These are phyloP conservation scores for Clavulina sp. DNA, from an alignment of 768 basidiomycete genomes.

Conservation along the genomic window DNA sequence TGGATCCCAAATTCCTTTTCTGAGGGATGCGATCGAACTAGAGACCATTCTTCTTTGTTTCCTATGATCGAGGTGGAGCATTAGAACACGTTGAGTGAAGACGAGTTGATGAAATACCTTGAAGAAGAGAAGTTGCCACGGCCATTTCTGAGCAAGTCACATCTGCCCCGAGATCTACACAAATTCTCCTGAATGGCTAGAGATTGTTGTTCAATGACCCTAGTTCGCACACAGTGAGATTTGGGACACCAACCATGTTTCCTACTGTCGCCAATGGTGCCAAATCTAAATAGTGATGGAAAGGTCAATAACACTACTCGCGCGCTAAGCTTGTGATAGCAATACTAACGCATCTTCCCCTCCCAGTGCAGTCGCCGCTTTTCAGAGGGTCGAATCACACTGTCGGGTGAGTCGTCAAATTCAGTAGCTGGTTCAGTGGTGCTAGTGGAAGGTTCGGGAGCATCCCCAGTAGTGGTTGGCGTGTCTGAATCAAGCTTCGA, in stretches of 20 bases:
- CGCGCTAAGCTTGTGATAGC: not conserved
- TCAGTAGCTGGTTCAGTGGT: not conserved
- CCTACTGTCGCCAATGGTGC: constrained; percentile 89
- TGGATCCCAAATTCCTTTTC: constrained; percentile 85
- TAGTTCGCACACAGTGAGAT: not conserved
- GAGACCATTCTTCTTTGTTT: constrained; percentile 91
- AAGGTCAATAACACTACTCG: not conserved
- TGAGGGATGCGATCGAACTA: constrained; percentile 74
- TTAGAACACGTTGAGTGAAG: too few species aligned
- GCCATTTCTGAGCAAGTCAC: constrained; percentile 98
- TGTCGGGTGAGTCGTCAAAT: constrained; percentile 42
- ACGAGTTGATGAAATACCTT: too few species aligned
- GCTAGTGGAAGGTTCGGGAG: constrained; percentile 18
- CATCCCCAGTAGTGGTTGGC: not conserved
- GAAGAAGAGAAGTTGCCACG: constrained; percentile 75
- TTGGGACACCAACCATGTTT: constrained; percentile 52
- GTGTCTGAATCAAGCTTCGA: not conserved
- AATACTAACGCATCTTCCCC: constrained; percentile 63
- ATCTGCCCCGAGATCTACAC: constrained; percentile 72
- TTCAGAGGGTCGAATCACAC: constrained; percentile 52
- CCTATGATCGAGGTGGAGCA: too few species aligned
- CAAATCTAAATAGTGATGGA: constrained; percentile 32
- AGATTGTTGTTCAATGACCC: not conserved
- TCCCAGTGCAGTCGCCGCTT: constrained; percentile 78
- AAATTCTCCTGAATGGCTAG: constrained; percentile 85